Conservation (phyloP, 805 yeast species). For the Scheffersomyces coipomensis region DNA sequence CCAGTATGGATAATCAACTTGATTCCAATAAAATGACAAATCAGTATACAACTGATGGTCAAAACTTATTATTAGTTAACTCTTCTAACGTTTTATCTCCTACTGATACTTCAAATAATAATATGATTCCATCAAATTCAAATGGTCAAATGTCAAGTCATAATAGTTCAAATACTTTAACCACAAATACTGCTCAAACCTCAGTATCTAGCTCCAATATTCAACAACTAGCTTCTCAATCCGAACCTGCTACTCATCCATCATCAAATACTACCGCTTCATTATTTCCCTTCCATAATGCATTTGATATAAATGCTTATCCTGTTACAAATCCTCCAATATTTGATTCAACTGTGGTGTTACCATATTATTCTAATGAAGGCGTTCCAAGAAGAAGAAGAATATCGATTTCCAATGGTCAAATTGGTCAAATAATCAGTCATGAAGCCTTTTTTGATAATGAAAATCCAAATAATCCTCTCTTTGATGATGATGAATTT, state of each 20-base stretch:
- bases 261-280: not conserved
- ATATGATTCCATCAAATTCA: too few species aligned
- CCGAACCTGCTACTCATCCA: not conserved
- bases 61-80: too few species aligned
- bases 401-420: conserved; percentile 82
- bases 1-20: too few species aligned
- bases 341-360: conserved; percentile 40
- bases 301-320: conserved; percentile 37
- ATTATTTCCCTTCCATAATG: conserved; percentile 27
- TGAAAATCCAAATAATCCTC: conserved; percentile 10
- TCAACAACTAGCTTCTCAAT: too few species aligned
- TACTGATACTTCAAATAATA: too few species aligned
- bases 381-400: conserved; percentile 51
- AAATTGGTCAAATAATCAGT: conserved; percentile 68
- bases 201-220: too few species aligned
- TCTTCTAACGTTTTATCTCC: too few species aligned
- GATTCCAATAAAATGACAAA: too few species aligned
- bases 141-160: too few species aligned
- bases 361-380: conserved; percentile 31
- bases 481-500: conserved; percentile 5
- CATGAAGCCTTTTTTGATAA: conserved; percentile 38
- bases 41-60: too few species aligned
- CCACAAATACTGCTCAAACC: too few species aligned
- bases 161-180: too few species aligned
- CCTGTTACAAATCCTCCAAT: conserved; percentile 49